Conservation (phyloP, 1,139 yeast species). For the Kurtzmaniella quercitrusa region DNA sequence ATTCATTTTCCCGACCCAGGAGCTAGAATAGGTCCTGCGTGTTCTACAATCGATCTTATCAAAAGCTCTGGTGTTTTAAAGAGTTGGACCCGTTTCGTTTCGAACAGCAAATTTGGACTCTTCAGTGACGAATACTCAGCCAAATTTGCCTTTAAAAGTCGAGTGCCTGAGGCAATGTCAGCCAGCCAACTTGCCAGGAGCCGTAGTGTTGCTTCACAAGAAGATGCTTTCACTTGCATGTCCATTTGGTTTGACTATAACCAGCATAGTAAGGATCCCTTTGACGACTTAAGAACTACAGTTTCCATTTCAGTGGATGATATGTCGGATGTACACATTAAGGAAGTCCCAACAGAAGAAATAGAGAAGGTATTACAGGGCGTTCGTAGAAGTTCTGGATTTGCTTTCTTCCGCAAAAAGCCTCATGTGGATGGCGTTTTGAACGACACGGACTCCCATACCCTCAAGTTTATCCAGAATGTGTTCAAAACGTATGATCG, state of each 20-base stretch:
- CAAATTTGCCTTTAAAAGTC: conserved; percentile 14
- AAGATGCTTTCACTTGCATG: conserved; percentile 22
- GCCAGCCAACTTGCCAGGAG: conserved; percentile 4
- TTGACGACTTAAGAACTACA: conserved; percentile 20
- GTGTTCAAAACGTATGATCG: conserved; percentile 30
- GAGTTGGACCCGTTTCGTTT: background rate
- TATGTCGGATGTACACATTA: conserved; percentile 19
- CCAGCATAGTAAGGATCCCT: conserved; percentile 32
- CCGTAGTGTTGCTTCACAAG: conserved; percentile 4
- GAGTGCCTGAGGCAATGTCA: background rate
- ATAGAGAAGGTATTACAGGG: conserved; percentile 29
- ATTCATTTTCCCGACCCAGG: conserved; percentile 45
- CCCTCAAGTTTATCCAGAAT: conserved; percentile 29
- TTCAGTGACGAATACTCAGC: conserved; percentile 15
- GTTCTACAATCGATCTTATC: conserved; percentile 5
- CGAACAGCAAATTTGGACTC: conserved; percentile 4
- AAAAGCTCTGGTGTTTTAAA: background rate
- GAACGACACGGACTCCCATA: conserved; percentile 26
- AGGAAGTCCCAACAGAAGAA: conserved; percentile 15
- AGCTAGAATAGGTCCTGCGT: conserved; percentile 26
- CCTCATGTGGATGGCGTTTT: conserved; percentile 7
- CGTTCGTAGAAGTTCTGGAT: conserved; percentile 23
- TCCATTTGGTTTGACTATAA: conserved; percentile 33
- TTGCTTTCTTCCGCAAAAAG: conserved; percentile 22
- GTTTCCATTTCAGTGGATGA: conserved; percentile 27